A percentile compares a stretch with the other conserved stretches of the same genome.
Conservation (phyloP, 202 grass and related monocot genomes). For the Zizania palustris region DNA sequence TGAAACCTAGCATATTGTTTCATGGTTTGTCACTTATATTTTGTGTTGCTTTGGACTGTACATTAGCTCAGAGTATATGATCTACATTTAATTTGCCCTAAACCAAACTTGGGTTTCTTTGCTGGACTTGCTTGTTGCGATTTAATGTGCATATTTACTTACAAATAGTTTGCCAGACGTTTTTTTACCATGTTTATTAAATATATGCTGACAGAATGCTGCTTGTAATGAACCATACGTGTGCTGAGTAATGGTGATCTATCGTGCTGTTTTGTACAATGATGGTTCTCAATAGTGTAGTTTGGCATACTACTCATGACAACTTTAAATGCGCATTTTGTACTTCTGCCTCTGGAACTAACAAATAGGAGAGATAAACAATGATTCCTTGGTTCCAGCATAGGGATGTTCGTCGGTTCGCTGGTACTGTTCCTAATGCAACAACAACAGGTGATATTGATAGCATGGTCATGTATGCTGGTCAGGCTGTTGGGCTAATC, state of each 20-base stretch:
- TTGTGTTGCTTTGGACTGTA: not conserved
- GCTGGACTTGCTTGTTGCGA: not conserved
- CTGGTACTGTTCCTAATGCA: constrained; percentile 77
- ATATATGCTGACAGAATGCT: not conserved
- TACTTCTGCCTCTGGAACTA: constrained; percentile 36
- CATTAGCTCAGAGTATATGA: not conserved
- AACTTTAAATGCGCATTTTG: constrained; percentile 31
- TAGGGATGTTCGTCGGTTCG: constrained; percentile 67
- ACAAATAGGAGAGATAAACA: constrained; percentile 20
- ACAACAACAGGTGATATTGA: constrained; percentile 71
- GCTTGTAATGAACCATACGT: not conserved
- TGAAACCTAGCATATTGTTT: constrained; percentile 1
- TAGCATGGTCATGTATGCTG: constrained; percentile 85
- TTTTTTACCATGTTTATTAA: not conserved
- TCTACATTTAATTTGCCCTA: not conserved
- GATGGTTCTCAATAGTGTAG: constrained; percentile 9
- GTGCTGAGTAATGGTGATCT: constrained; percentile 20
- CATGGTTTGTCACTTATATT: not conserved
- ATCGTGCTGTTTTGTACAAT: constrained; percentile 32
- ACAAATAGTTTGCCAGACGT: not conserved
- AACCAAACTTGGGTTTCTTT: not conserved
- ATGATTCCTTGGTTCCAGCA: constrained; percentile 47
- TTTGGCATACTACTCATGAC: constrained; percentile 25
- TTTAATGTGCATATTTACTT: constrained; percentile 2
- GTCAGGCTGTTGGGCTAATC: constrained; percentile 79